A percentile compares a stretch with the other conserved stretches of the same genome.
Conservation (phyloP, 2,329 filamentous ascomycete species). For the Incumbomyces lentus region DNA sequence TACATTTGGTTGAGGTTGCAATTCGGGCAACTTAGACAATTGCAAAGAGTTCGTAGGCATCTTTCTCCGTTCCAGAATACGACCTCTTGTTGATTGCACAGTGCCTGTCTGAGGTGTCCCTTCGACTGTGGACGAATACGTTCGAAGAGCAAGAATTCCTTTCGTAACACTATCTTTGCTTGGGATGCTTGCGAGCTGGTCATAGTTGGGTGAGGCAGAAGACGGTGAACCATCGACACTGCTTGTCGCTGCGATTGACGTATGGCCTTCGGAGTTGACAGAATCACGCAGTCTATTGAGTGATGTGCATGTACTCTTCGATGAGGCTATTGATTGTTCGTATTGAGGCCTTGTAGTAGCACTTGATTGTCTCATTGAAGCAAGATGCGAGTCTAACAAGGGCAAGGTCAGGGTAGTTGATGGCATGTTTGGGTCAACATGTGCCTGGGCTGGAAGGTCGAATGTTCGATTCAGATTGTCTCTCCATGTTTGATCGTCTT, state of each 20-base stretch:
- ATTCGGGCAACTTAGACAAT: background rate
- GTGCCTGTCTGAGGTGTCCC: too few relatives aligned
- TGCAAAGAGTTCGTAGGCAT: background rate
- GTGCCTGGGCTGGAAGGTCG: conserved; percentile 3
- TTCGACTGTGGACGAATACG: too few relatives aligned
- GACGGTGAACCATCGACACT: background rate
- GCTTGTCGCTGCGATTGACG: background rate
- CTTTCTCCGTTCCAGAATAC: conserved; percentile 4
- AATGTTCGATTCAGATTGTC: conserved; percentile 6
- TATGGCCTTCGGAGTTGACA: background rate
- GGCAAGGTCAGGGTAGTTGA: too few relatives aligned
- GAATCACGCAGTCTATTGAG: conserved; percentile 3
- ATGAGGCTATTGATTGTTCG: background rate
- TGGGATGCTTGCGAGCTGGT: conserved; percentile 1
- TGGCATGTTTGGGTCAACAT: too few relatives aligned
- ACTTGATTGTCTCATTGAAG: too few relatives aligned
- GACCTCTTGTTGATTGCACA: background rate
- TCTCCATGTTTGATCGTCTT: conserved; percentile 8
- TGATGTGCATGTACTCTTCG: conserved; percentile 2
- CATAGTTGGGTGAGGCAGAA: conserved; percentile 2
- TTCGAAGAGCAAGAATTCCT: too few relatives aligned
- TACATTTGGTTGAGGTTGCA: background rate
- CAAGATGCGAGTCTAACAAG: too few relatives aligned
- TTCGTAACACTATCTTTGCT: too few relatives aligned
- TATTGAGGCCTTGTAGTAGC: too few relatives aligned